Percentiles rank a stretch among this genome's conserved stretches.
These are phyloP conservation scores for Rhizopus sp. DNA, from an alignment of 371 early-diverging fungal species.

Conservation along the genomic window DNA sequence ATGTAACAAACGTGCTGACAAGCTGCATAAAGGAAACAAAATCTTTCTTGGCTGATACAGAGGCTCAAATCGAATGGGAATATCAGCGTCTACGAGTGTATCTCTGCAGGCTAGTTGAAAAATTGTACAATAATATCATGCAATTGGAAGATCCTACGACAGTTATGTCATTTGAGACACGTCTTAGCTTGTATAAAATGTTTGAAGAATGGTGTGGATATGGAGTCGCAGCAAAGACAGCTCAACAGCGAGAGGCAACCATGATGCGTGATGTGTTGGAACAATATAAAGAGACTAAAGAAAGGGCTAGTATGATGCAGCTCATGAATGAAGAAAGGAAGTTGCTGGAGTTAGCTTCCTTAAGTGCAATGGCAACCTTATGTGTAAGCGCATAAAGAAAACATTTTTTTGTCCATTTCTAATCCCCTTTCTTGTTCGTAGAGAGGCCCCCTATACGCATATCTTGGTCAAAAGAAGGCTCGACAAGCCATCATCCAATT, in stretches of 20 bases:
- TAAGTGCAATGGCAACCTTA: conserved; percentile 87
- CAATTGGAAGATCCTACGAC: conserved; percentile 45
- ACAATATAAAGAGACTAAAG: conserved; percentile 69
- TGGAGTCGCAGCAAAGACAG: conserved; percentile 64
- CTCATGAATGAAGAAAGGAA: conserved; percentile 80
- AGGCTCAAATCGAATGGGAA: conserved; percentile 86
- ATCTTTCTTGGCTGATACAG: conserved; percentile 66
- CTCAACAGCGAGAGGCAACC: conserved; percentile 72
- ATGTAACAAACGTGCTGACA: conserved; percentile 63
- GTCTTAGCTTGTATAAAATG: conserved; percentile 76
- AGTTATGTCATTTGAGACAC: conserved; percentile 77
- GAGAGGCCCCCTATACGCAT: conserved; percentile 69
- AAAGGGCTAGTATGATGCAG: conserved; percentile 63
- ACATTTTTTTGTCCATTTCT: background rate
- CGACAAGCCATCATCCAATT: conserved; percentile 60
- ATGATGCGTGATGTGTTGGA: conserved; percentile 79
- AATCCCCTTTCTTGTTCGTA: conserved; percentile 22
- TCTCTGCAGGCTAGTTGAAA: conserved; percentile 85
- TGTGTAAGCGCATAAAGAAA: conserved; percentile 59
- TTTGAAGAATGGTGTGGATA: conserved; percentile 95
- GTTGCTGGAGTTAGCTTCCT: conserved; percentile 74
- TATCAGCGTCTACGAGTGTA: conserved; percentile 85
- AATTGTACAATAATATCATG: conserved; percentile 73
- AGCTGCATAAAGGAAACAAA: conserved; percentile 75
- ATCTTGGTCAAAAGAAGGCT: conserved; percentile 65